These are phyloP conservation scores for Pseudogymnoascus verrucosus DNA, from an alignment of 2,329 filamentous ascomycete species.

Conservation along the genomic window DNA sequence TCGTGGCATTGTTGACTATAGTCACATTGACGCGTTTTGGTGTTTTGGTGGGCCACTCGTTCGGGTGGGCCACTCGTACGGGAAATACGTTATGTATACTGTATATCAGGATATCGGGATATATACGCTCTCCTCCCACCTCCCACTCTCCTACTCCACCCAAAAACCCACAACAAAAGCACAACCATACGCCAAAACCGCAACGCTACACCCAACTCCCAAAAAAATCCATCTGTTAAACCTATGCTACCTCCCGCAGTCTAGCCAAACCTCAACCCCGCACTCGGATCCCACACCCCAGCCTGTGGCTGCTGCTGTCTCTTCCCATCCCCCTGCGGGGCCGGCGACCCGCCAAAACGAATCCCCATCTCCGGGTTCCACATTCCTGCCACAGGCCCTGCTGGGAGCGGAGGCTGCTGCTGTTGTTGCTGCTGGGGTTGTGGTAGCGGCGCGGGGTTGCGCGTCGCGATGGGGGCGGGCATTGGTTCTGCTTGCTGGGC, in stretches of 20 bases:
- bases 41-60: too few species aligned
- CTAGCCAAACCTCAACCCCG: conserved; percentile 25
- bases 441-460: background rate
- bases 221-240: background rate
- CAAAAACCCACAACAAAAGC: background rate
- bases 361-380: conserved; percentile 81
- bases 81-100: background rate
- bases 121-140: background rate
- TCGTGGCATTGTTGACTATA: too few species aligned
- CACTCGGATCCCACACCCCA: conserved; percentile 24
- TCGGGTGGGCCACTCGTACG: too few species aligned
- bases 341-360: conserved; percentile 52
- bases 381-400: conserved; percentile 42
- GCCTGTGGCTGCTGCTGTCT: background rate
- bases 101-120: background rate
- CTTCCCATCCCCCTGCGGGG: conserved; percentile 14
- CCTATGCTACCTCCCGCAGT: background rate
- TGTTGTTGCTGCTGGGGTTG: conserved; percentile 23
- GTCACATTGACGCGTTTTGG: too few species aligned
- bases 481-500: conserved; percentile 22
- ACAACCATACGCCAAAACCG: background rate
- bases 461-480: conserved; percentile 12
- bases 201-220: background rate
- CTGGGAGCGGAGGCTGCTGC: conserved; percentile 30
- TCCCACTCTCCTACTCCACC: background rate